Evolutionary conservation across 176 grass and related monocot species (phyloP), one percentile per base, ranked within the genome.

Genomic region (Avena sativa): DNA sequence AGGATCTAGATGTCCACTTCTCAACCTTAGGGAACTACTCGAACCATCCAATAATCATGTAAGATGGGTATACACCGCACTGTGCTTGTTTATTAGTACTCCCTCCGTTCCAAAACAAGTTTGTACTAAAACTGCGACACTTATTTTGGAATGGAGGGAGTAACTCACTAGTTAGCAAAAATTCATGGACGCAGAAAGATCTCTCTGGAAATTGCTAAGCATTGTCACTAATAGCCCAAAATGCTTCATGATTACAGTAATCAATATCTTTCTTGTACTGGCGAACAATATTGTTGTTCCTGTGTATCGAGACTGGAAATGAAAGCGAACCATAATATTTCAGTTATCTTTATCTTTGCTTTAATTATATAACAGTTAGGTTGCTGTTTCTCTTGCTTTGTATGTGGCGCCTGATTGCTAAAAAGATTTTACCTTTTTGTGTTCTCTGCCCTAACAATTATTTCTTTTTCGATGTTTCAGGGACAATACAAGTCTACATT

Each of bases 401-500:
- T 52, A 40, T 66, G 65, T 12, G 64, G 2, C 48, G 34, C 55
- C 19, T 81, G 20, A 44, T 76, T 58, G 12, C 64, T 38, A 89
- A 47, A 21, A 14, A 76, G 47, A n/a, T 71, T 50, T 50, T 53
- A 4, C 30, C 30, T 81, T 21, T 84, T 66, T 49, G 5, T 6
- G 34, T 89, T 70, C 10, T 90, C 53, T 67, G 28, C 71, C 48
- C 17, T 87, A 78, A 83, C n/a, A 44, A 49, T 48, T 48, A 34
- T 79, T 84, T 81, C 23, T 72, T 82, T 92, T 44, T 77, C 81
- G 43, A 78, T 87, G 48, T 58, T 95, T 79, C 90, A 99, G 97
- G 97, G 97, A 25, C 97, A 99, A 61, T 99, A 99, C 83, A 99
- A 99, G 76, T 99, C 97, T 56, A 99, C 97, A 56, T 87, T 99